Evolutionary conservation across 805 yeast species (phyloP), one percentile per base, ranked within the genome.

Genomic region (Torulaspora indica): DNA sequence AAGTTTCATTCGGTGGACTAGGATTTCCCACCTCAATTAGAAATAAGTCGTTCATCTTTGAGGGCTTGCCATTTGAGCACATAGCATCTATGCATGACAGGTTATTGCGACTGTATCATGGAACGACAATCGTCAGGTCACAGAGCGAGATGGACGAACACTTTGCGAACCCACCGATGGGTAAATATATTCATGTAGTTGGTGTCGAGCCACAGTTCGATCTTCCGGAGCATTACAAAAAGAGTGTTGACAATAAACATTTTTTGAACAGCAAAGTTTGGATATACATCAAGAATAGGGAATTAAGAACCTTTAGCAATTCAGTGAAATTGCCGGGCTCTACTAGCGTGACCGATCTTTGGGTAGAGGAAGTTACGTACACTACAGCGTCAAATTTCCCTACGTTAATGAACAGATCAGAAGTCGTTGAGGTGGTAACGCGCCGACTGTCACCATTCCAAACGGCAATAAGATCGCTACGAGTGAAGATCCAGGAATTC

Each of bases 291-390:
- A 81, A 85, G 53, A 82, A 86, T 64, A 81, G 81, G 65, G 78
- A 85, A 56, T 67, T 87, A 66, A 76, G 78, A 53, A 75, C 76
- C 47, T 88, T 88, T 67, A 76, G 85, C 4, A 77, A 79, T 30
- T 74, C 82, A 39, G 76, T 84, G 62, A 78, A 84, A 54, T 65
- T 87, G 41, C 87, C 91, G 1, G 90, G 91, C 4, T 76, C 85
- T 1, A 76, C 80, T 0, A 74, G 82, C 8, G 81, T 85, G 7
- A 74, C 78, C 42, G 88, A 87, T 56, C 68, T 88, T 55, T 88
- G 95, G 95, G 87, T 90, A 14, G 95, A 88, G 58, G 95, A 88
- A 65, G 77, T 84, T 7, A 81, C 85, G 1, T 88, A 79, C 68
- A 86, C 80, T 51, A 85, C 95, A 0, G 69, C 62, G 38, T 74